Conservation (phyloP, 2,329 filamentous ascomycete species). For the Fusarium cyanostomum region DNA sequence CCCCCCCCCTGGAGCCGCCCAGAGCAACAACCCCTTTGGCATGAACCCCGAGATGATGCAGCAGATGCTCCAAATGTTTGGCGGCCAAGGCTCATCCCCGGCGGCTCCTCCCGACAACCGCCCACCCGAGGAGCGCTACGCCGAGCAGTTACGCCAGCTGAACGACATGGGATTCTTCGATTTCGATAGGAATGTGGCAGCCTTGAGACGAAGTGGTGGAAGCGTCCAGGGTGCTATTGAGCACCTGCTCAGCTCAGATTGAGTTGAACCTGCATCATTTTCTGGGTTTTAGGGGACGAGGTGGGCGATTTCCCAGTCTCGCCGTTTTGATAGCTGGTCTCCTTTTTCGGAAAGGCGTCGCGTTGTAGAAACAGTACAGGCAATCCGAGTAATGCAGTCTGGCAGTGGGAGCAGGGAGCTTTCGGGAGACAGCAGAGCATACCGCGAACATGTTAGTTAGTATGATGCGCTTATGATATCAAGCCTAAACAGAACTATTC, state of each 20-base stretch:
- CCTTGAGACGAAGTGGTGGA: conserved; percentile 86
- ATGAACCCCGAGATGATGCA: conserved; percentile 66
- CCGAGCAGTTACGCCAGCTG: conserved; percentile 86
- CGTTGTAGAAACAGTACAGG: conserved; percentile 15
- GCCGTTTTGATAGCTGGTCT: conserved; percentile 7
- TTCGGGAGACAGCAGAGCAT: conserved; percentile 19
- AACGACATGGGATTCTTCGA: conserved; percentile 99
- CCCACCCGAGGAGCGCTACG: conserved; percentile 93
- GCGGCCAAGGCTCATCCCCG: conserved; percentile 52
- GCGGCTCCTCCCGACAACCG: conserved; percentile 78
- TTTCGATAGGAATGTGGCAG: conserved; percentile 91
- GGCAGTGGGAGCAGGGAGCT: conserved; percentile 6
- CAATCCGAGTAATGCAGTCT: conserved; percentile 34
- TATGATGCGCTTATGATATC: conserved; percentile 40
- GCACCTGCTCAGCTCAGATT: conserved; percentile 64
- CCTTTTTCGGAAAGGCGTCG: conserved; percentile 12
- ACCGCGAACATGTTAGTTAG: conserved; percentile 25
- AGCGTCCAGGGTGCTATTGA: conserved; percentile 94
- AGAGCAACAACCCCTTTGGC: conserved; percentile 54
- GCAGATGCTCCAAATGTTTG: conserved; percentile 62
- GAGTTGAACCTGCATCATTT: conserved; percentile 7
- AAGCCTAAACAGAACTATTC: conserved; percentile 26
- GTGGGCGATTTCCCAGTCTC: neutral
- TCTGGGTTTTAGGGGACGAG: neutral
- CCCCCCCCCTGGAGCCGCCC: too few species aligned